A percentile compares a stretch with the other conserved stretches of the same genome.
Conservation (phyloP, 306 rosid genomes). For the Gastrolobium bilobum region DNA sequence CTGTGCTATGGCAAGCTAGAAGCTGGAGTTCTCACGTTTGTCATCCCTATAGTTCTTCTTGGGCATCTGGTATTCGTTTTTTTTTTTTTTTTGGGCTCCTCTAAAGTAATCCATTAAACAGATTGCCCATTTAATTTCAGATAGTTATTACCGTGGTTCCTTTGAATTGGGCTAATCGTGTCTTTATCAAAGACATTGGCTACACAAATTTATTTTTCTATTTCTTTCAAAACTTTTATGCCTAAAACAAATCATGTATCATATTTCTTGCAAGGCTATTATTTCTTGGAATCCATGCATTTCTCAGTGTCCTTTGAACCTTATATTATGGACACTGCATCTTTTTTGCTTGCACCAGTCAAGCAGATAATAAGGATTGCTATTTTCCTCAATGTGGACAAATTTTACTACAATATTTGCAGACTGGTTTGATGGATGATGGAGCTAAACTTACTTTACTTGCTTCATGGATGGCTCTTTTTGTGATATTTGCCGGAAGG, state of each 20-base stretch:
- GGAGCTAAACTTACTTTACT: constrained; percentile 74
- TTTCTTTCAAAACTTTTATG: constrained; percentile 9
- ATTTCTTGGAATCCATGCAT: constrained; percentile 7
- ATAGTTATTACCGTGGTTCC: neutral
- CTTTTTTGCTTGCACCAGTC: constrained; percentile 11
- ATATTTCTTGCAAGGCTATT: constrained; percentile 1
- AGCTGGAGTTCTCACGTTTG: constrained; percentile 86
- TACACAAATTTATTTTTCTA: neutral
- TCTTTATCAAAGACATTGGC: neutral
- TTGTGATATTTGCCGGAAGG: constrained; percentile 87
- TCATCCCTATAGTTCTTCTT: constrained; percentile 78
- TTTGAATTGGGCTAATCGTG: neutral
- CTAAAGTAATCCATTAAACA: constrained; percentile 12
- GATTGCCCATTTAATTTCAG: constrained; percentile 2
- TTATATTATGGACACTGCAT: constrained; percentile 17
- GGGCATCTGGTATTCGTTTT: constrained; percentile 80
- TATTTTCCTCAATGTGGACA: constrained; percentile 24
- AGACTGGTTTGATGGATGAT: constrained; percentile 86
- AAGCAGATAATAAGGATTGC: constrained; percentile 15
- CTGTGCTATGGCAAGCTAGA: constrained; percentile 95
- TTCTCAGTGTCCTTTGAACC: constrained; percentile 1
- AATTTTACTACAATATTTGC: constrained; percentile 47
- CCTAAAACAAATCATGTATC: neutral
- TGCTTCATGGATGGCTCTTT: constrained; percentile 79
- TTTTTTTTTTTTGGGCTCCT: constrained; percentile 30